Evolutionary conservation across 169 alveolate genomes (phyloP).

Genomic region (Plasmodium falciparum): DNA sequence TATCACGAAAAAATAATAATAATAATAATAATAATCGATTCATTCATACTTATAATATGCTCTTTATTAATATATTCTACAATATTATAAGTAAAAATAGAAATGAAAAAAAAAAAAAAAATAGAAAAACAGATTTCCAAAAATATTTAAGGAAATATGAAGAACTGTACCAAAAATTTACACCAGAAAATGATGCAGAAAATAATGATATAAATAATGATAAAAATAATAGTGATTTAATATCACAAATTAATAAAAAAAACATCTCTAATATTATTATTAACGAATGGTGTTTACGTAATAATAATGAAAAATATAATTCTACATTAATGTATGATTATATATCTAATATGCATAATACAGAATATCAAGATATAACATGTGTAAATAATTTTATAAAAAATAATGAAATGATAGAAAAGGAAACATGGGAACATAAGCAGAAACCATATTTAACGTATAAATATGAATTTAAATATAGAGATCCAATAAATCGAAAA

Average conservation of each 20-base stretch:
- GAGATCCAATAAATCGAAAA: constrained; percentile 22
- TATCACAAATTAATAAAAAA: constrained; percentile 4
- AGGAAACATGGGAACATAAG: constrained; percentile 45
- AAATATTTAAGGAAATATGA: constrained; percentile 48
- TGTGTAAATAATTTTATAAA: constrained; percentile 68
- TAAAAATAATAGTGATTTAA: constrained; percentile 10
- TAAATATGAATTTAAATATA: constrained; percentile 49
- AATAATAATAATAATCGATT: too few species aligned
- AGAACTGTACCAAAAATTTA: constrained; percentile 68
- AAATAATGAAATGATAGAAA: constrained; percentile 61
- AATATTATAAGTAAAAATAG: background rate
- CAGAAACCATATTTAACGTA: constrained; percentile 47
- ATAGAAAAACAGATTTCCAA: constrained; percentile 18
- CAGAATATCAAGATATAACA: constrained; percentile 41
- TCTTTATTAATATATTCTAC: too few species aligned
- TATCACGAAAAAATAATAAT: too few species aligned
- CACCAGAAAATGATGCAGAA: constrained; percentile 20
- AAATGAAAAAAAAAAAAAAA: constrained; percentile 4
- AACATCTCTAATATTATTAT: constrained; percentile 14
- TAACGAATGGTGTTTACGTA: constrained; percentile 53
- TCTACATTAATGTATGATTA: constrained; percentile 54
- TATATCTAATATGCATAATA: constrained; percentile 67
- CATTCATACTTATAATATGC: too few species aligned
- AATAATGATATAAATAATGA: too few species aligned
- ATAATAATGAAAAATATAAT: constrained; percentile 43